These are phyloP conservation scores for Leucosporidium scottii DNA, from an alignment of 768 basidiomycete species.

Conservation along the genomic window DNA sequence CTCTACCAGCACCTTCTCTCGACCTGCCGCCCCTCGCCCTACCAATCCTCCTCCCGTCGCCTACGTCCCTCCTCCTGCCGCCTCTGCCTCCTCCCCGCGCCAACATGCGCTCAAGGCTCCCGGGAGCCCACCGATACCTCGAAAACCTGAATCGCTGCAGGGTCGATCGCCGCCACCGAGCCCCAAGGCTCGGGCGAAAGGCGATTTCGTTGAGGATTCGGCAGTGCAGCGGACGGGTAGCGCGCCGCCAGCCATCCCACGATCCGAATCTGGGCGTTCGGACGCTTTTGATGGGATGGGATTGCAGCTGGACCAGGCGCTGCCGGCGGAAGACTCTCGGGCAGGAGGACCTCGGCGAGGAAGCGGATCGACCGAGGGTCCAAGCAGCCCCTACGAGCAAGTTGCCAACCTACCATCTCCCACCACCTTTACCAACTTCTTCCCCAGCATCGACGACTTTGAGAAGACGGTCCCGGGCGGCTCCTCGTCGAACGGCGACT, in stretches of 20 bases:
- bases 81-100: background rate
- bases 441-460: slow-evolving; percentile 29
- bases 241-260: slow-evolving; percentile 8
- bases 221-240: slow-evolving; percentile 9
- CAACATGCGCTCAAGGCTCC: background rate
- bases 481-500: background rate
- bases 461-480: background rate
- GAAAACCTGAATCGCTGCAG: background rate
- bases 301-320: background rate
- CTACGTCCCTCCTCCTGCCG: background rate
- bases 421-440: background rate
- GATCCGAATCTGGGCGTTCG: slow-evolving; percentile 6
- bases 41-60: background rate
- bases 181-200: background rate
- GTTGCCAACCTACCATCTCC: background rate
- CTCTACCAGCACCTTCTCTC: background rate
- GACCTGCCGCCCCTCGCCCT: background rate
- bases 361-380: background rate
- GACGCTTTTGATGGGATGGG: slow-evolving; percentile 3
- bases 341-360: background rate
- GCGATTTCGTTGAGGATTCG: slow-evolving; percentile 10
- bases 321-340: background rate
- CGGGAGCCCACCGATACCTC: background rate
- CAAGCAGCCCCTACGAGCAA: background rate
- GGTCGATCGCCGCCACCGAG: background rate